Evolutionary conservation across 73 alveolate genomes (phyloP).

Genomic region (Durusdinium trenchii): DNA sequence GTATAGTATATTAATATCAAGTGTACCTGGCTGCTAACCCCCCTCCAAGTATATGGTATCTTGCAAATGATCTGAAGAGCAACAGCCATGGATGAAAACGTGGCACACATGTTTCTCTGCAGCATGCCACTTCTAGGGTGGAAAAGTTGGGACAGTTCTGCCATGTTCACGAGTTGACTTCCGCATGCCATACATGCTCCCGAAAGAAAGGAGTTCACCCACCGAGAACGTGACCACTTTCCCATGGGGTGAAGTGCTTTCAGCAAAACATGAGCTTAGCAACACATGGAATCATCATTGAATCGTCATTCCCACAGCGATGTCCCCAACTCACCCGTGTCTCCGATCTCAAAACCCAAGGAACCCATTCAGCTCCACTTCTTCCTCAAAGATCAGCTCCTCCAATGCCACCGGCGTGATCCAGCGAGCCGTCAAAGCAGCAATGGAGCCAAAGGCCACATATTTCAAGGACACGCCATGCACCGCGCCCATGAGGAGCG

Average conservation of each 20-base stretch:
- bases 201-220: background rate
- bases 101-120: no score
- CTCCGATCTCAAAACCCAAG: no score
- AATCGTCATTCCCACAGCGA: background rate
- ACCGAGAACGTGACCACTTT: background rate
- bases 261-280: background rate
- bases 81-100: no score
- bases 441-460: conserved; percentile 30
- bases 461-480: conserved; percentile 84
- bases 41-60: no score
- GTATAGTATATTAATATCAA: no score
- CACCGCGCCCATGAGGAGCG: conserved; percentile 55
- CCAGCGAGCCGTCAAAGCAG: conserved; percentile 41
- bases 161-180: no score
- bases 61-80: no score
- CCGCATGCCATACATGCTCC: background rate
- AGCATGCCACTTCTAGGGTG: no score
- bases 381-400: conserved; percentile 12
- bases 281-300: background rate
- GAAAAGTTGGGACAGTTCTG: no score
- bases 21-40: no score
- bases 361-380: conserved; percentile 21
- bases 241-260: no score
- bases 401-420: conserved; percentile 54
- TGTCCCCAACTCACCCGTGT: no score